Evolutionary conservation across 2,329 filamentous ascomycete genomes (phyloP).

Genomic region (Cordyceps militaris): DNA sequence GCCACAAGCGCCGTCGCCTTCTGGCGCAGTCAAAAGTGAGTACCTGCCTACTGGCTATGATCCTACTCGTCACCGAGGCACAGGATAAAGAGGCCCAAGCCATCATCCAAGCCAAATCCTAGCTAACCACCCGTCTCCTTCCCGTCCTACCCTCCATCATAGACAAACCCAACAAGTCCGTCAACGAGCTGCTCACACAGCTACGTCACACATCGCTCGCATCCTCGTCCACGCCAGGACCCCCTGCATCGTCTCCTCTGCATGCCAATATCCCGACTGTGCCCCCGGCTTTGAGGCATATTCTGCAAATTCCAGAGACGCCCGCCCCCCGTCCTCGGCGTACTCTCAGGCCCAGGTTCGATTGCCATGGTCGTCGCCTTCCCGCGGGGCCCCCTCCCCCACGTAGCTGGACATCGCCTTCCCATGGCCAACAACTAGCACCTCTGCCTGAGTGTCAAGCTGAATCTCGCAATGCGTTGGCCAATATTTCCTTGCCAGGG

Average conservation of each 20-base stretch:
- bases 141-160: slow-evolving; percentile 14
- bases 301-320: slow-evolving; percentile 53
- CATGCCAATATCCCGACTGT: slow-evolving; percentile 42
- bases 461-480: slow-evolving; percentile 11
- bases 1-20: slow-evolving; percentile 38
- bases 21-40: slow-evolving; percentile 6
- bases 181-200: slow-evolving; percentile 55
- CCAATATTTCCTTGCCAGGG: slow-evolving; percentile 35
- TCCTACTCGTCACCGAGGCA: slow-evolving; percentile 21
- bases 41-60: background rate
- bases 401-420: slow-evolving; percentile 43
- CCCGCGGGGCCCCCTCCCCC: slow-evolving; percentile 55
- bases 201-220: slow-evolving; percentile 41
- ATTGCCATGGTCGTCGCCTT: slow-evolving; percentile 41
- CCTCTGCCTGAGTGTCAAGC: background rate
- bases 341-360: slow-evolving; percentile 34
- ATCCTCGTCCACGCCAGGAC: slow-evolving; percentile 21
- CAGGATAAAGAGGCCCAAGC: background rate
- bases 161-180: slow-evolving; percentile 33
- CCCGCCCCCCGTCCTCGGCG: slow-evolving; percentile 44
- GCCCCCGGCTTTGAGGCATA: slow-evolving; percentile 50
- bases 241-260: slow-evolving; percentile 16
- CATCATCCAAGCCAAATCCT: background rate
- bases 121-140: slow-evolving; percentile 17
- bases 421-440: slow-evolving; percentile 8